Evolutionary conservation across 768 basidiomycete species (phyloP).

Genomic region (Pluteus cervinus): DNA sequence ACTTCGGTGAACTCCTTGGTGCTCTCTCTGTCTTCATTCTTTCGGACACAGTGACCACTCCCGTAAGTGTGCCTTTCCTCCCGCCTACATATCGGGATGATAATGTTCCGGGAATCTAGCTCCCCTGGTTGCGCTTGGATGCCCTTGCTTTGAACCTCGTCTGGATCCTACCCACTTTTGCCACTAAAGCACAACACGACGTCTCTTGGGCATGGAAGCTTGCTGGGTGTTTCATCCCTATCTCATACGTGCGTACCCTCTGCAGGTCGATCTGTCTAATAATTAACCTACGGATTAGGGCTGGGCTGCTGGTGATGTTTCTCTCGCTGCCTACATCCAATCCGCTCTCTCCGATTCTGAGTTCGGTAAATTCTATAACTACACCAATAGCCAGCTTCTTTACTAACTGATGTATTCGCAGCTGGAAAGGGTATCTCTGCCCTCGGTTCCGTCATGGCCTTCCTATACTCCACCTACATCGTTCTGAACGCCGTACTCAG

Average conservation of each 20-base stretch:
- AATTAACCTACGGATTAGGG: conserved; percentile 17
- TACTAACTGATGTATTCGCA: conserved; percentile 4
- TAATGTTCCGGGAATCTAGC: too few species aligned
- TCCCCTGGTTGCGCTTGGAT: conserved; percentile 26
- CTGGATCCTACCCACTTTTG: conserved; percentile 23
- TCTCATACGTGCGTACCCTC: conserved; percentile 22
- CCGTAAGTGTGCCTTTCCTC: conserved; percentile 13
- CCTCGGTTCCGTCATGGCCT: conserved; percentile 26
- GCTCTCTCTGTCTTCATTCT: conserved; percentile 21
- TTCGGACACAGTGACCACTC: conserved; percentile 22
- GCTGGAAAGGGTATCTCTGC: conserved; percentile 20
- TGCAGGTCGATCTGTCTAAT: too few species aligned
- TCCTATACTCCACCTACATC: conserved; percentile 29
- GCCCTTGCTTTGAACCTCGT: conserved; percentile 23
- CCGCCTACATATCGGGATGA: too few species aligned
- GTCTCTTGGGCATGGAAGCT: conserved; percentile 26
- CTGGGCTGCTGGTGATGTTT: conserved; percentile 31
- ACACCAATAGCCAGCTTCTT: background rate
- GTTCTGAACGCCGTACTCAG: conserved; percentile 23
- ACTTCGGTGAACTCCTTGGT: conserved; percentile 27
- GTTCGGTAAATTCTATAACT: conserved; percentile 13
- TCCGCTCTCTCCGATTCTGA: conserved; percentile 20
- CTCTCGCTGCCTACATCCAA: conserved; percentile 28
- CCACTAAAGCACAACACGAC: conserved; percentile 13
- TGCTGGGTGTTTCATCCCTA: conserved; percentile 24